Base-by-base conservation (phyloP, 1,284 basidiomycete genomes). In the Bjerkandera adusta region DNA sequence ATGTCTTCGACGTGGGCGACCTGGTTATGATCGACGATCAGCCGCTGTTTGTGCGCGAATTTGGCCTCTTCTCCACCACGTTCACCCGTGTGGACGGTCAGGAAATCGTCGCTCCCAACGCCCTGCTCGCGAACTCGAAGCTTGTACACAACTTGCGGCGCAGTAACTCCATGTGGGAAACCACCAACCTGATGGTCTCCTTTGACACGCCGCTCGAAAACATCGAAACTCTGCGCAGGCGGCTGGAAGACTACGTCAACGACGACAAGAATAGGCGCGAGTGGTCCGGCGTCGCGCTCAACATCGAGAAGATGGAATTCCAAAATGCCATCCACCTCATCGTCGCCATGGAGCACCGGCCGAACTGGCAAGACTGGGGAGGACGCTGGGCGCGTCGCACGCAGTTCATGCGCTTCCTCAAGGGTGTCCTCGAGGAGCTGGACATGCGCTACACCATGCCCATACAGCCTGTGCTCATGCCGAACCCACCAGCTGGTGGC, bases 291-390 rank as follows among this genome's bases (percentile, higher is more conserved):
- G 76, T 69, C 48, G 61, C 58, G 29, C 70, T 87, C 42, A 81
- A 84, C 53, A 85, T 87, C 54, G 82, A 87, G 60, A 85, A 79
- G 57, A 86, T 89, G 83, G 83, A 86, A 55, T 84, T 72, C 55
- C 85, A 87, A 61, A 89, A 87, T 57, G 76, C 81, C 6, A 77
- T 89, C 47, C 65, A 77, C 56, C 69, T 89, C 49, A 73, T 76
- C 35, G 75, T 92, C 38, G 81, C 81, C 13, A 79, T 92, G 62
- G 89, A 92, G 66, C 89, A 88, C 64, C 81, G 83, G 47, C 75
- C 83, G 32, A 90, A 90, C 61, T 92, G 89, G 89, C 89, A 92
- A 63, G 87, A 91, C 56, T 92, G 89, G 89, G 87, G 85, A 43
- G 86, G 79, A 11, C 75, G 89, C 47, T 91, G 83, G 85, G 70